Evolutionary conservation across 2,329 filamentous ascomycete genomes (phyloP), one percentile per base, ranked within the genome.

Genomic region (Drechslera avenae): DNA sequence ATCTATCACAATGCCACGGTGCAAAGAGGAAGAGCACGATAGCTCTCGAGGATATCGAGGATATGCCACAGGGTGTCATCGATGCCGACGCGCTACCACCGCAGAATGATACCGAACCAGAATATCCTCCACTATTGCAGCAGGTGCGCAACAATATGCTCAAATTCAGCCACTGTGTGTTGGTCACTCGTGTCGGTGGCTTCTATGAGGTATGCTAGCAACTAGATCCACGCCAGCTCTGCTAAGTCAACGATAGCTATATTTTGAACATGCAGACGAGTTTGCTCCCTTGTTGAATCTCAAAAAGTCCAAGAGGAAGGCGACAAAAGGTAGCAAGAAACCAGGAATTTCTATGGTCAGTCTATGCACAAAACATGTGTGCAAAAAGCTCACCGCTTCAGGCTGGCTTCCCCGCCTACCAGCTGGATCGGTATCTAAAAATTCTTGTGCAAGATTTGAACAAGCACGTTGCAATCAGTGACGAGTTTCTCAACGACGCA

Each of bases 191-290:
- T 49, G 91, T 99, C 21, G 94, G 94, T 48, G 88, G 92, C 53
- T 99, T 99, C 75, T 99, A 97, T 75, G 94, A 99, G 75, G 80
- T 81, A 73, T 36, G 66, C 37, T 21, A 10, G 14, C n/a, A n/a
- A 18, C 9, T 18, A 4, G 3, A 14, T 23, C 2, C 8, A 13
- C 9, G 9, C 10, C 6, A 12, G 12, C 17, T 12, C 23, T 39
- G 45, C 56, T 66, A 66, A 40, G 12, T 18, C 17, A 37, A 21
- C 4, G 19, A 13, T 21, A 75, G 83, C 79, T 99, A 51, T 99
- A 99, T 76, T 95, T 97, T 73, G 89, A 96, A 64, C 92, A 99
- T 71, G 94, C 95, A 9, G 89, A 96, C 51, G 87, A 96, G 68
- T 89, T 88, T 71, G 93, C 89, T 1, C 89, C 91, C 1, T 78